Evolutionary conservation across 2,329 filamentous ascomycete species (phyloP).

Genomic region (Graphiopsis chlorocephala): DNA sequence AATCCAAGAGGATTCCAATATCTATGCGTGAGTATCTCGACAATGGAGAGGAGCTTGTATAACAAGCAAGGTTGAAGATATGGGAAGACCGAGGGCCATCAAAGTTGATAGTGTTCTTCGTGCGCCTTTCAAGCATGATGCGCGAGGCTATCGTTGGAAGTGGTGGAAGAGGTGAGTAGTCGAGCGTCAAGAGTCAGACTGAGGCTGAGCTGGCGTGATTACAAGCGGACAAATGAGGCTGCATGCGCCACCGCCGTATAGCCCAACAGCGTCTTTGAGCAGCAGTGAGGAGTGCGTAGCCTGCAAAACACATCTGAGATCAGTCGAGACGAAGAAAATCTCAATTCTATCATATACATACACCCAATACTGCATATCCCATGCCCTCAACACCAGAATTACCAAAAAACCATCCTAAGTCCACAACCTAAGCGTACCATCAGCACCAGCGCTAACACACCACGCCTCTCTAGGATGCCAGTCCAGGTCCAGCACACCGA

Average conservation of each 20-base stretch:
- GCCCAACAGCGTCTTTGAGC: not conserved
- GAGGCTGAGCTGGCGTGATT: not conserved
- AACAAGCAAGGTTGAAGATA: not conserved
- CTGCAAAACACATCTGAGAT: not conserved
- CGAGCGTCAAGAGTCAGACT: not conserved
- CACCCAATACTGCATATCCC: not conserved
- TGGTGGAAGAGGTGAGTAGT: too few relatives aligned
- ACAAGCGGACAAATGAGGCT: not conserved
- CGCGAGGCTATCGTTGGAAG: too few relatives aligned
- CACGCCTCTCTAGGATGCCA: constrained; percentile 96
- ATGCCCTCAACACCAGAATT: not conserved
- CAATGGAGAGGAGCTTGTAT: not conserved
- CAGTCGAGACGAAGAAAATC: not conserved
- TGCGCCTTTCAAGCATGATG: too few relatives aligned
- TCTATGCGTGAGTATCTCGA: not conserved
- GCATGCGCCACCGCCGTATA: not conserved
- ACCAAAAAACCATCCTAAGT: constrained; percentile 35
- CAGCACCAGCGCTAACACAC: constrained; percentile 90
- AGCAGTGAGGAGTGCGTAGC: not conserved
- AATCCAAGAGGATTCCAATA: not conserved
- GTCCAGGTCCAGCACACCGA: constrained; percentile 90
- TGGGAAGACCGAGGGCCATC: not conserved
- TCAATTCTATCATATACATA: constrained; percentile 11
- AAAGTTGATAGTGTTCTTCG: too few relatives aligned
- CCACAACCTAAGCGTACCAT: constrained; percentile 91